Evolutionary conservation across 106 monocot genomes (phyloP), one percentile per base, ranked within the genome.

Genomic region (Phalaenopsis aphrodite): DNA sequence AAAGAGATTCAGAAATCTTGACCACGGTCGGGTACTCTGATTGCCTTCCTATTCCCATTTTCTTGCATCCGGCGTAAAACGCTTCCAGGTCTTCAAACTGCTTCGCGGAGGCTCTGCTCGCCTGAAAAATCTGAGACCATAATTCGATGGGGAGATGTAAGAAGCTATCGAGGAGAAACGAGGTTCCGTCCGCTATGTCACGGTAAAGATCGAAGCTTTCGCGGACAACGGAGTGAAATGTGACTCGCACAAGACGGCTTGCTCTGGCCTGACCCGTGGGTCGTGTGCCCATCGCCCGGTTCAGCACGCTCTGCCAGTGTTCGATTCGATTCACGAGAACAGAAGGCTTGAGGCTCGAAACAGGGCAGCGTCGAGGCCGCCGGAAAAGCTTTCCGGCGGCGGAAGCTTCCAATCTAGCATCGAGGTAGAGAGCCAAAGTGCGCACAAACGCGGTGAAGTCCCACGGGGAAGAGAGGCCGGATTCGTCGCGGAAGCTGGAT

Each of bases 381-480:
- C 88, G 75, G 2, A 81, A 80, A 16, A 83, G 84, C 55, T 89
- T 86, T 3, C 79, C 93, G 5, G 57, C 67, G 37, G 87, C 42
- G 46, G 71, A 74, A 41, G 81, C 88, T 17, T 87, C 82, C 19
- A 93, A 85, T 0, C 90, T 88, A 36, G 83, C 76, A 19, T 89
- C 81, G 4, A 94, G 84, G 87, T 94, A 94, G 55, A 84, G 77
- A 1, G 87, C 91, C 78, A 82, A 85, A 16, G 87, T 89, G 47
- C 91, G 85, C 21, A 94, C 87, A 65, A 91, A 94, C 45, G 91
- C 86, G 0, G 87, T 86, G 86, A 83, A 91, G 79, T 94, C 91
- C 93, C 89, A 91, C 0, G 88, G 84, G 52, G 46, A 79, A 19
- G 68, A 75, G 3, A 14, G 65, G 23, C 38, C 42, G 42, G 84